These are phyloP conservation scores for Triadica sebifera DNA, from an alignment of 345 rosid species.

Conservation along the genomic window DNA sequence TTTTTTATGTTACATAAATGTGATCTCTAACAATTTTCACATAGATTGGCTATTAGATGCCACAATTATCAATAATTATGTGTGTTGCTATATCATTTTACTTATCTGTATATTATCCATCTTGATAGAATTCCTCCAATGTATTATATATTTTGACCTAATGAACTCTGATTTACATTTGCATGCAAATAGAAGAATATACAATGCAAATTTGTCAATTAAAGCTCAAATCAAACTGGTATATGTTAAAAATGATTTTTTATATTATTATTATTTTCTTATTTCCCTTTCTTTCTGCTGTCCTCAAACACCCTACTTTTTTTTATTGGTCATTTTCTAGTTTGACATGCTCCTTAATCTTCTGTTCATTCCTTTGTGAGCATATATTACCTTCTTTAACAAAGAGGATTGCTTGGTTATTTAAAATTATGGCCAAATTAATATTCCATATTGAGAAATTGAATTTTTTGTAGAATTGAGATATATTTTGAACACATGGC, in stretches of 20 bases:
- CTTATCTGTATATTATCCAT: not conserved
- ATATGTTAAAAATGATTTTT: not conserved
- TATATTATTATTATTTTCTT: not conserved
- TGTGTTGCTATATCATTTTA: too few relatives aligned
- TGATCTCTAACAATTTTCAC: not conserved
- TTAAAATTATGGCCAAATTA: not conserved
- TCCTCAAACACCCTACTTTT: not conserved
- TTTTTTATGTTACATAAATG: not conserved
- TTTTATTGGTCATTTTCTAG: not conserved
- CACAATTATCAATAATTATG: not conserved
- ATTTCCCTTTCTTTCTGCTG: not conserved
- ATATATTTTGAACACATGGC: not conserved
- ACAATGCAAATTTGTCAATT: constrained; percentile 53
- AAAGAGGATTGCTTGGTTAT: not conserved
- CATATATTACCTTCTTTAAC: not conserved
- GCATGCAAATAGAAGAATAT: constrained; percentile 71
- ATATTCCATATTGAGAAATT: not conserved
- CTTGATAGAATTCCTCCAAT: not conserved
- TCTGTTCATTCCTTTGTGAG: not conserved
- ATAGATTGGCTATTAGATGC: not conserved
- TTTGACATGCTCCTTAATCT: not conserved
- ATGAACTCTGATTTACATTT: constrained; percentile 10
- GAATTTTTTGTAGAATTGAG: not conserved
- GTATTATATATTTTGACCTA: not conserved
- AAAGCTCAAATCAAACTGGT: constrained; percentile 83